A percentile compares a stretch with the other conserved stretches of the same genome.
phyloP scores from a whole-genome alignment of 2,329 filamentous ascomycete species.

The Venturia asperata region DNA sequence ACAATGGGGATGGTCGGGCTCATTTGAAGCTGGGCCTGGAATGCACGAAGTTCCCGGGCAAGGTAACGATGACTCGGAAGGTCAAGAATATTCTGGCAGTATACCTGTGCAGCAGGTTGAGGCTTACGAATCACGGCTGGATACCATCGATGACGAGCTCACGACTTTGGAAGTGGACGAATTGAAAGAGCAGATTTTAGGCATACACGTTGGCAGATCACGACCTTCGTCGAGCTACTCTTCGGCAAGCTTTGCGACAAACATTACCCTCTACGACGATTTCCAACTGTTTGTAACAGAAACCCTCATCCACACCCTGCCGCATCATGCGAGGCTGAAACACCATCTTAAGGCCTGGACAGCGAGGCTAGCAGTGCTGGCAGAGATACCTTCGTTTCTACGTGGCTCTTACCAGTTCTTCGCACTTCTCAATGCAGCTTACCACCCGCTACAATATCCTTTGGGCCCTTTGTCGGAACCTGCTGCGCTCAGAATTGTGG shows the following conservation, averaged over 20 bases:
- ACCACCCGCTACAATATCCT: constrained; percentile 33
- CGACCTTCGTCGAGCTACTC: constrained; percentile 39
- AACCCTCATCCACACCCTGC: constrained; percentile 82
- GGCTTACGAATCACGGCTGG: constrained; percentile 64
- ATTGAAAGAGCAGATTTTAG: constrained; percentile 79
- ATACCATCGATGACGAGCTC: constrained; percentile 64
- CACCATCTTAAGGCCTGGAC: constrained; percentile 72
- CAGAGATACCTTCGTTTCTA: constrained; percentile 64
- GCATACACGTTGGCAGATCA: constrained; percentile 54
- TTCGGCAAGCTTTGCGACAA: constrained; percentile 26
- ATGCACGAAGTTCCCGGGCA: constrained; percentile 22
- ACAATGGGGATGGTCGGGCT: constrained; percentile 52
- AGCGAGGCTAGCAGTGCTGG: constrained; percentile 65
- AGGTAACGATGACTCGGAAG: constrained; percentile 24
- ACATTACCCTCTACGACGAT: constrained; percentile 73
- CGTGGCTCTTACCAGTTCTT: constrained; percentile 57
- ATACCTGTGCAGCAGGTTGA: constrained; percentile 58
- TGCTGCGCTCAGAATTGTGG: constrained; percentile 35
- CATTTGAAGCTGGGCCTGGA: constrained; percentile 33
- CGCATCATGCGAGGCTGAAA: constrained; percentile 67
- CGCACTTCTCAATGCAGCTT: constrained; percentile 57
- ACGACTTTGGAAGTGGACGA: constrained; percentile 71
- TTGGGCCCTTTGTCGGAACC: constrained; percentile 21
- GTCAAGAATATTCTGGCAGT: constrained; percentile 59
- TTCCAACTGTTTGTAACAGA: constrained; percentile 85